These are phyloP conservation scores for Mycena sp. DNA, from an alignment of 1,284 basidiomycete species.

Conservation along the genomic window DNA sequence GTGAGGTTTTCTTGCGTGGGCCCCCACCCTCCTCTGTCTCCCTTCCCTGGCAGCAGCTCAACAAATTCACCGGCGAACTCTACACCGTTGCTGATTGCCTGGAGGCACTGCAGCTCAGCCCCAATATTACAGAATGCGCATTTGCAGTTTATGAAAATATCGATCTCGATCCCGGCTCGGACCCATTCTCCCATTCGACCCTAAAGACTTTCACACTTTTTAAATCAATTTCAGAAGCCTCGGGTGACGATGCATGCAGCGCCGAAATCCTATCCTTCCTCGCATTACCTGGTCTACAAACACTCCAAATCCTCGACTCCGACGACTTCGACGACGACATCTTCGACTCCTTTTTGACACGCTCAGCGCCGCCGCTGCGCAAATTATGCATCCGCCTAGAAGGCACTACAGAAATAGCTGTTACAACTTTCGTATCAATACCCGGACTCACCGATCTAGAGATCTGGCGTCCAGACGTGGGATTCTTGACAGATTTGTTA, in stretches of 20 bases:
- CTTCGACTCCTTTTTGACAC: not conserved
- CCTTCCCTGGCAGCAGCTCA: slow-evolving; percentile 11
- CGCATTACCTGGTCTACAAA: not conserved
- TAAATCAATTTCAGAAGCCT: not conserved
- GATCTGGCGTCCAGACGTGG: not conserved
- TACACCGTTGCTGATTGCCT: not conserved
- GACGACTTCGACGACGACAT: not conserved
- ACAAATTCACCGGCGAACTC: slow-evolving; percentile 3
- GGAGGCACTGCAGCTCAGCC: not conserved
- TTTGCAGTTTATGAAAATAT: not conserved
- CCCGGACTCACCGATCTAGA: not conserved
- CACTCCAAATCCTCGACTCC: not conserved
- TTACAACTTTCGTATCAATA: not conserved
- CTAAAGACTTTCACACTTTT: not conserved
- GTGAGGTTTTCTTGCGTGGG: not conserved
- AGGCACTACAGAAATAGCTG: not conserved
- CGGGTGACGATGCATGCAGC: not conserved
- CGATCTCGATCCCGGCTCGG: not conserved
- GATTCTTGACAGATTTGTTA: not conserved
- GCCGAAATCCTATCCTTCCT: not conserved
- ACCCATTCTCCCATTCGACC: not conserved
- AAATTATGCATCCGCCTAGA: not conserved
- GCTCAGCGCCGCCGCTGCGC: not conserved
- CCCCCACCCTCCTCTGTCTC: not conserved
- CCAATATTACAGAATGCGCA: slow-evolving; percentile 1